phyloP scores from a whole-genome alignment of 1,284 basidiomycete genomes.

The Apiotrichum mycotoxinovorans region DNA sequence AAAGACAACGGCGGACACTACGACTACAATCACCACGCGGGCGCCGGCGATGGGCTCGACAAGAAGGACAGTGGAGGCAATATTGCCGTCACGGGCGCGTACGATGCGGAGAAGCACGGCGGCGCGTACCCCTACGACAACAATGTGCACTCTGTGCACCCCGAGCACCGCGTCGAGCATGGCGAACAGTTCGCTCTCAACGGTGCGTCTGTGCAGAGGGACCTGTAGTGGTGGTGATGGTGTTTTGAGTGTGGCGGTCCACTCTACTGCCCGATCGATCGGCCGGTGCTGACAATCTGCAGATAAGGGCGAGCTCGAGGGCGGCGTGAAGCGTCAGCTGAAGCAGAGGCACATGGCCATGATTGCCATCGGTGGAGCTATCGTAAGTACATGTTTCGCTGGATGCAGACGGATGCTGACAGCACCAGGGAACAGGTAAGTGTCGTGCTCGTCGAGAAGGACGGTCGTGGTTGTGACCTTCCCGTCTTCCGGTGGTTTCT shows the following conservation, averaged over 20 bases:
- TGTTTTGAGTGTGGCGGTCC: no score
- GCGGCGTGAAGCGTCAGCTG: slow-evolving; percentile 39
- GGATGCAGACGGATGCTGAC: no score
- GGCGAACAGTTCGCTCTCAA: background rate
- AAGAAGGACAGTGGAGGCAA: background rate
- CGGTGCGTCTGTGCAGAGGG: background rate
- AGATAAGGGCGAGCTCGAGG: slow-evolving; percentile 24
- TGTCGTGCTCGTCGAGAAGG: no score
- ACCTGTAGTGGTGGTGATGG: no score
- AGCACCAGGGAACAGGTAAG: no score
- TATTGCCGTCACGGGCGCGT: background rate
- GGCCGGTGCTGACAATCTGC: no score
- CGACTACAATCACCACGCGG: background rate
- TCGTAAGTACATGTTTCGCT: slow-evolving; percentile 31
- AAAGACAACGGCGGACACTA: background rate
- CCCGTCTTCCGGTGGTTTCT: no score
- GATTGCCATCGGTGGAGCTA: slow-evolving; percentile 54
- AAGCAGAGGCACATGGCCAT: slow-evolving; percentile 50
- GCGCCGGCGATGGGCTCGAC: background rate
- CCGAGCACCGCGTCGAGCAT: background rate
- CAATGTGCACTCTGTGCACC: background rate
- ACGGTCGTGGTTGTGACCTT: no score
- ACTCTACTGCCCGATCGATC: no score
- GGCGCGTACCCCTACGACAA: background rate
- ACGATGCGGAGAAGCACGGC: background rate